These are phyloP conservation scores for Paramyrothecium sp. DNA, from an alignment of 2,329 filamentous ascomycete species.

Conservation along the genomic window DNA sequence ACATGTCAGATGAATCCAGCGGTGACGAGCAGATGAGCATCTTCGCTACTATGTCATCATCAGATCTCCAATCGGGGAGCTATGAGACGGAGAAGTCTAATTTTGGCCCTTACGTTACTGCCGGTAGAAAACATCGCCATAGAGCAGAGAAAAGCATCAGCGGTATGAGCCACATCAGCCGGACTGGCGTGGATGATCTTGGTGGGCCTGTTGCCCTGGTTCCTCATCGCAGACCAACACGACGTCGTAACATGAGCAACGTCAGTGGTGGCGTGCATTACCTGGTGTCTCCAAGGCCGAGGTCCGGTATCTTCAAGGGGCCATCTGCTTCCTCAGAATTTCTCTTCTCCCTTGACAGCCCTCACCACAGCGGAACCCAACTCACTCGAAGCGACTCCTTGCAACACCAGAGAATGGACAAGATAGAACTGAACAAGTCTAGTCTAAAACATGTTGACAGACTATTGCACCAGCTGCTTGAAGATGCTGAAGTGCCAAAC, in stretches of 20 bases:
- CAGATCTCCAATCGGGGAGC: slow-evolving; percentile 61
- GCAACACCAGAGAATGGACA: slow-evolving; percentile 69
- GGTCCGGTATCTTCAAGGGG: slow-evolving; percentile 57
- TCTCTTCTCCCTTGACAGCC: slow-evolving; percentile 44
- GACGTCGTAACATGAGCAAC: slow-evolving; percentile 81
- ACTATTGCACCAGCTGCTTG: slow-evolving; percentile 78
- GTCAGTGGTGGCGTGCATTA: slow-evolving; percentile 70
- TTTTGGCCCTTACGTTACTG: slow-evolving; percentile 70
- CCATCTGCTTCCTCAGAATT: slow-evolving; percentile 51
- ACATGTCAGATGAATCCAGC: slow-evolving; percentile 93
- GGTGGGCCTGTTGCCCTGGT: slow-evolving; percentile 56
- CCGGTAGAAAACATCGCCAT: slow-evolving; percentile 71
- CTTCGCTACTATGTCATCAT: slow-evolving; percentile 71
- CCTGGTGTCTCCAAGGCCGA: slow-evolving; percentile 69
- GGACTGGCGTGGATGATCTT: slow-evolving; percentile 64
- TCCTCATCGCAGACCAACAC: slow-evolving; percentile 58
- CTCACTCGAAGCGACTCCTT: slow-evolving; percentile 81
- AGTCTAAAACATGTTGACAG: slow-evolving; percentile 87
- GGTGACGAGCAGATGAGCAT: slow-evolving; percentile 90
- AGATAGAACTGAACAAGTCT: slow-evolving; percentile 81
- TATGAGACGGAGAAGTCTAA: slow-evolving; percentile 73
- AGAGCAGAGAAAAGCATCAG: slow-evolving; percentile 77
- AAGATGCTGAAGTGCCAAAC: slow-evolving; percentile 73
- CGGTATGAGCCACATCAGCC: slow-evolving; percentile 66
- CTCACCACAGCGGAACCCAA: slow-evolving; percentile 42